phyloP scores from a whole-genome alignment of 208 protist genomes.

The Trypanosoma platydactyli region DNA sequence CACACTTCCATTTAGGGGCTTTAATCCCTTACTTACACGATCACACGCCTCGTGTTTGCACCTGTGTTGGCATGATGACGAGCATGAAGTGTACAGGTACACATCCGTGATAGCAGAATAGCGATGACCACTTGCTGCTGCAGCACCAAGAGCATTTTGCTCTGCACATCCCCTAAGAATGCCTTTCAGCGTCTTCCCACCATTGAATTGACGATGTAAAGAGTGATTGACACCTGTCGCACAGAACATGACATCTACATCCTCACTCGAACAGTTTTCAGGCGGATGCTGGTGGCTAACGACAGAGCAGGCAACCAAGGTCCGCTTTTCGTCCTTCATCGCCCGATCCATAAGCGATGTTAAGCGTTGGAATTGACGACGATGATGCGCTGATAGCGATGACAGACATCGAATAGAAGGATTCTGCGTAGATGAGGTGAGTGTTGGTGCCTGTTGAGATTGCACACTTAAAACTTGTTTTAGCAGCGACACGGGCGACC shows the following conservation, averaged over 20 bases:
- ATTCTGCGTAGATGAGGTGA: background rate
- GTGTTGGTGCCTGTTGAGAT: background rate
- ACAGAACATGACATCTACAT: conserved; percentile 8
- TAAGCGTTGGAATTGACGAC: conserved; percentile 16
- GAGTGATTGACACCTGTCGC: conserved; percentile 78
- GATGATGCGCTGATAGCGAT: conserved; percentile 18
- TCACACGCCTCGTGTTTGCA: background rate
- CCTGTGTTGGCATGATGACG: background rate
- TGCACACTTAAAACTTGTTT: background rate
- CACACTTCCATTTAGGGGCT: background rate
- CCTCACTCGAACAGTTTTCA: background rate
- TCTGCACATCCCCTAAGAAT: conserved; percentile 88
- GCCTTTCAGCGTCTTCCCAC: conserved; percentile 42
- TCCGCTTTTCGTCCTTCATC: background rate
- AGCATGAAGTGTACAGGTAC: conserved; percentile 43
- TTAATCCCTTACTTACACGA: background rate
- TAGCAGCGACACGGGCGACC: background rate
- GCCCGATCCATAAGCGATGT: conserved; percentile 6
- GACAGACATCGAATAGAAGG: conserved; percentile 24
- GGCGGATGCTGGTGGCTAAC: conserved; percentile 4
- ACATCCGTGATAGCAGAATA: conserved; percentile 54
- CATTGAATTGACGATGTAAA: conserved; percentile 62
- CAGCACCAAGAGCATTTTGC: conserved; percentile 83
- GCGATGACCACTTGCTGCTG: conserved; percentile 62
- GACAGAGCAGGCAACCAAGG: conserved; percentile 30